Conservation (phyloP, 169 alveolate genomes). For the Eimeria maxima region DNA sequence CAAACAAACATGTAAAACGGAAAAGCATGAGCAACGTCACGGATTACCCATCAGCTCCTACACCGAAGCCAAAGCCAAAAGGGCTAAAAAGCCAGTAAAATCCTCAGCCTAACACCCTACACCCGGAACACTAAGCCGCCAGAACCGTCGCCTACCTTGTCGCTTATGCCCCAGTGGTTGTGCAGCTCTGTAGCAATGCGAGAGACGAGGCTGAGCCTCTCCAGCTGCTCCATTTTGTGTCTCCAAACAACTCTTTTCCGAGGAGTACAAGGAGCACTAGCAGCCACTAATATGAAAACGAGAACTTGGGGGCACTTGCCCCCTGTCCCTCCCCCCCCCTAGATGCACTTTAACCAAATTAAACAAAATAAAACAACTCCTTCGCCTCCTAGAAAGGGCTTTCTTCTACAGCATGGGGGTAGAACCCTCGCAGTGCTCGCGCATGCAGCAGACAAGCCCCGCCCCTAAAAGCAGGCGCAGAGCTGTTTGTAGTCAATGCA, state of each 20-base stretch:
- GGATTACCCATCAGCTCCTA: not conserved
- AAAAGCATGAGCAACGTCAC: not conserved
- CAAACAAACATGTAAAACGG: not conserved
- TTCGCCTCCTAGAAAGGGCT: no score
- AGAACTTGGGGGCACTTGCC: not conserved
- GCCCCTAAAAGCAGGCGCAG: no score
- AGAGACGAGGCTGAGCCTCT: slow-evolving; percentile 77
- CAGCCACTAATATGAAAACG: not conserved
- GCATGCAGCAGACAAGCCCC: no score
- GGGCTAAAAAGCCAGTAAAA: not conserved
- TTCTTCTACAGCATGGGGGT: no score
- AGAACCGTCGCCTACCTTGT: slow-evolving; percentile 34
- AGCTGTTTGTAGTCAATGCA: no score
- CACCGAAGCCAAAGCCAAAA: not conserved
- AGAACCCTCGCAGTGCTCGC: no score
- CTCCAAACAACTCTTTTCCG: no score
- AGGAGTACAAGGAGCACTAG: no score
- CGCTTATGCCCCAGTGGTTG: slow-evolving; percentile 85
- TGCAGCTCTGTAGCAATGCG: slow-evolving; percentile 83
- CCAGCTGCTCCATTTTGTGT: slow-evolving; percentile 81
- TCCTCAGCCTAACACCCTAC: no score
- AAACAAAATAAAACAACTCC: not conserved
- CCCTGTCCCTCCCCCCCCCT: not conserved
- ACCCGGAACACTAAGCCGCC: no score
- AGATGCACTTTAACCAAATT: not conserved